Evolutionary conservation across 2,329 filamentous ascomycete genomes (phyloP).

Genomic region (Elsinoe arachidis): DNA sequence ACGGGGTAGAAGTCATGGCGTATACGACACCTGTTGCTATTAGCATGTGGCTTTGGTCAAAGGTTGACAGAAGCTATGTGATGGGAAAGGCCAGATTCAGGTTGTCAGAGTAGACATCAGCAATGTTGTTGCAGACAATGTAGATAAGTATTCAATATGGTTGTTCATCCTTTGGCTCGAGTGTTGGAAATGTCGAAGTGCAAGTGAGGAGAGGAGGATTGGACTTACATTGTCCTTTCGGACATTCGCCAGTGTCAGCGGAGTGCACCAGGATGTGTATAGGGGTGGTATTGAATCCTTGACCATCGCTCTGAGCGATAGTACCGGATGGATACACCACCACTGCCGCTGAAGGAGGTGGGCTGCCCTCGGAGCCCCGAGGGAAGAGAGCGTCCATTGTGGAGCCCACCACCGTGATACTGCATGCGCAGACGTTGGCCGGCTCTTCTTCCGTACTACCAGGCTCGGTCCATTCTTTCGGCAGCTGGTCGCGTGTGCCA

Average conservation of each 20-base stretch:
- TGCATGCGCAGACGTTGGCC: slow-evolving; percentile 15
- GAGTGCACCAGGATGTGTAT: slow-evolving; percentile 66
- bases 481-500: slow-evolving; percentile 21
- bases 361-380: slow-evolving; percentile 62
- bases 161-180: slow-evolving; percentile 63
- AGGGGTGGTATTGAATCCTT: slow-evolving; percentile 36
- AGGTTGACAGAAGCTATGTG: slow-evolving; percentile 18
- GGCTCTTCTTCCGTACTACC: neutral
- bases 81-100: slow-evolving; percentile 49
- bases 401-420: slow-evolving; percentile 60
- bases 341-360: slow-evolving; percentile 64
- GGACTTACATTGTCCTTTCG: slow-evolving; percentile 77
- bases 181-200: slow-evolving; percentile 11
- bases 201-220: slow-evolving; percentile 16
- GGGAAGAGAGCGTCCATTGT: slow-evolving; percentile 60
- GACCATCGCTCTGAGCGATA: slow-evolving; percentile 24
- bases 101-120: slow-evolving; percentile 83
- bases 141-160: slow-evolving; percentile 95
- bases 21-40: slow-evolving; percentile 50
- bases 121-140: slow-evolving; percentile 95
- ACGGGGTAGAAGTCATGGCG: slow-evolving; percentile 37
- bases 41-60: slow-evolving; percentile 25
- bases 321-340: slow-evolving; percentile 55
- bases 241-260: slow-evolving; percentile 88
- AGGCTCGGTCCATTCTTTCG: neutral